phyloP scores from a whole-genome alignment of 768 basidiomycete genomes.

The Macrolepiota fuliginosa region DNA sequence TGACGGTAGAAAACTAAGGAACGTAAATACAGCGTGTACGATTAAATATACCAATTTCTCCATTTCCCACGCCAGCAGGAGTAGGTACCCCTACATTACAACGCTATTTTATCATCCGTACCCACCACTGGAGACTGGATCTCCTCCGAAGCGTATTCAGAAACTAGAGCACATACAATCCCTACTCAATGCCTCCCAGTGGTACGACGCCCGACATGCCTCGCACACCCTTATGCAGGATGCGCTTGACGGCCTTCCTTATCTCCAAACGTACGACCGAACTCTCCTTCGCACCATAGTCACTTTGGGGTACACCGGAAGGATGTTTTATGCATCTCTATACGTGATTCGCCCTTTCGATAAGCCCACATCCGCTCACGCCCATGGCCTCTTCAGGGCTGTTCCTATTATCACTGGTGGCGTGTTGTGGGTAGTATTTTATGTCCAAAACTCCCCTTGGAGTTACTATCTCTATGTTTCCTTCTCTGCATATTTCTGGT shows the following conservation, averaged over 20 bases:
- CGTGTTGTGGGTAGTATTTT: constrained; percentile 50
- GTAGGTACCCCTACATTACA: no score
- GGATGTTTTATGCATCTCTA: constrained; percentile 66
- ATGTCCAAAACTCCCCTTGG: constrained; percentile 63
- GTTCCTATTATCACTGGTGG: constrained; percentile 21
- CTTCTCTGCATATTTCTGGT: constrained; percentile 81
- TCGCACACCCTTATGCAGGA: no score
- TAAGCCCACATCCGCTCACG: background rate
- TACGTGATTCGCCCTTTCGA: constrained; percentile 50
- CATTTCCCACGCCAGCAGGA: no score
- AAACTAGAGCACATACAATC: constrained; percentile 34
- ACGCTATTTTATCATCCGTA: constrained; percentile 67
- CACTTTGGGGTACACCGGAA: constrained; percentile 67
- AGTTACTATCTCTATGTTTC: constrained; percentile 73
- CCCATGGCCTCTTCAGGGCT: background rate
- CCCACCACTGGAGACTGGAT: constrained; percentile 35
- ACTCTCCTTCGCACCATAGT: constrained; percentile 17
- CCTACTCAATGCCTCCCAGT: constrained; percentile 40
- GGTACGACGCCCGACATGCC: constrained; percentile 27
- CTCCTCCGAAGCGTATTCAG: constrained; percentile 34
- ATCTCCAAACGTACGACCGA: constrained; percentile 85
- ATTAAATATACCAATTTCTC: no score
- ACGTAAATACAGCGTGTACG: no score
- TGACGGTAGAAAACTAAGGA: no score
- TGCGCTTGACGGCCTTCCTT: constrained; percentile 59